Evolutionary conservation across 139 green algal species (phyloP).

Genomic region (Tetradesmus lagerheimii): DNA sequence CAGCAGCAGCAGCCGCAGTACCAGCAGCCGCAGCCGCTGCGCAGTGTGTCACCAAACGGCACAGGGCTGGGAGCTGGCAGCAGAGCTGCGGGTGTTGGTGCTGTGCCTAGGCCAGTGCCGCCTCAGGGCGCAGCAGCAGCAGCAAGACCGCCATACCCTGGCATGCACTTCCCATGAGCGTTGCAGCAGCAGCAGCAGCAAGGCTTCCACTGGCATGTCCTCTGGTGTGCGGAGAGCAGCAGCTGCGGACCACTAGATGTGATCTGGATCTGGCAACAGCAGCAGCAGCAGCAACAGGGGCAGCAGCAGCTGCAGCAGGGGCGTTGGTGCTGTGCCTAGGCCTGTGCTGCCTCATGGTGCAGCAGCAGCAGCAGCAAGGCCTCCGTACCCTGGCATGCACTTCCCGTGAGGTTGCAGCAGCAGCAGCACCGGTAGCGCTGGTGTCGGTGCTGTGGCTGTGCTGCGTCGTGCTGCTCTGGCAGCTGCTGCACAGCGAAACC

Average conservation of each 20-base stretch:
- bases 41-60: neutral
- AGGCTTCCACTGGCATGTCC: too few species aligned
- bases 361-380: neutral
- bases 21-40: conserved; percentile 4
- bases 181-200: too few species aligned
- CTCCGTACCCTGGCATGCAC: neutral
- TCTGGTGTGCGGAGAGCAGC: too few species aligned
- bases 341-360: neutral
- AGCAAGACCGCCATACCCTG: neutral
- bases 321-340: neutral
- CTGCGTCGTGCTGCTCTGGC: neutral
- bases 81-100: neutral
- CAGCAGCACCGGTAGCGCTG: neutral
- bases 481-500: too few species aligned
- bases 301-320: conserved; percentile 5
- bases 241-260: too few species aligned
- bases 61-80: neutral
- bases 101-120: neutral
- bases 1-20: neutral
- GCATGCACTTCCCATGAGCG: conserved; percentile 5
- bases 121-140: neutral
- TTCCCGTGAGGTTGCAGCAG: neutral
- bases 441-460: neutral
- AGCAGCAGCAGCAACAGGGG: conserved; percentile 16
- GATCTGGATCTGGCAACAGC: too few species aligned